Evolutionary conservation across 306 rosid species (phyloP).

Genomic region (Trifolium fragiferum): DNA sequence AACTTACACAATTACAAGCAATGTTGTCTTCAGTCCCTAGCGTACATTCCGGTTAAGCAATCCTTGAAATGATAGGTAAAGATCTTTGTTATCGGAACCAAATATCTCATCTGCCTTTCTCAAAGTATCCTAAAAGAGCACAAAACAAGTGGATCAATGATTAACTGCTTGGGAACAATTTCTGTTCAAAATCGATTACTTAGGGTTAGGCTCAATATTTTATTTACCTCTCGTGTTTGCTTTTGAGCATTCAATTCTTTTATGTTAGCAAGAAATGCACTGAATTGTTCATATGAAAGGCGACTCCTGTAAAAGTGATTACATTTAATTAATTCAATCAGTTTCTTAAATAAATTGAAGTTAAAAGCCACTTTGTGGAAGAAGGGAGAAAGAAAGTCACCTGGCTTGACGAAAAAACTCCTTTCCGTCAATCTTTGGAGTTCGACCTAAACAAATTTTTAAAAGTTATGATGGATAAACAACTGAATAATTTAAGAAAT

Average conservation of each 20-base stretch:
- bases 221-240: conserved; percentile 94
- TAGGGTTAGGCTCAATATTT: neutral
- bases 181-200: conserved; percentile 29
- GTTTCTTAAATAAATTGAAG: conserved; percentile 35
- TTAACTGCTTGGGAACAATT: conserved; percentile 28
- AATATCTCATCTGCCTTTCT: conserved; percentile 97
- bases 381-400: conserved; percentile 48
- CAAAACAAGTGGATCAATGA: conserved; percentile 31
- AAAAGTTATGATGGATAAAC: conserved; percentile 14
- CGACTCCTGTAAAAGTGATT: conserved; percentile 78
- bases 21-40: conserved; percentile 47
- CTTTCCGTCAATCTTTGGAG: conserved; percentile 95
- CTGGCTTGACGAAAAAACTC: conserved; percentile 98
- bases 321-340: conserved; percentile 29
- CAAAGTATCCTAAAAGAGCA: conserved; percentile 77
- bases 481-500: conserved; percentile 15
- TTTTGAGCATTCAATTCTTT: conserved; percentile 96
- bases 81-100: conserved; percentile 95
- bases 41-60: conserved; percentile 82
- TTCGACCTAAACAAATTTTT: conserved; percentile 65
- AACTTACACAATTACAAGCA: conserved; percentile 42
- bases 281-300: conserved; percentile 95
- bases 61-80: conserved; percentile 88
- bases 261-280: conserved; percentile 94
- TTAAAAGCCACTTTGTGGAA: conserved; percentile 20